Evolutionary conservation across 1,139 yeast species (phyloP).

Genomic region (Hansenula sp.): DNA sequence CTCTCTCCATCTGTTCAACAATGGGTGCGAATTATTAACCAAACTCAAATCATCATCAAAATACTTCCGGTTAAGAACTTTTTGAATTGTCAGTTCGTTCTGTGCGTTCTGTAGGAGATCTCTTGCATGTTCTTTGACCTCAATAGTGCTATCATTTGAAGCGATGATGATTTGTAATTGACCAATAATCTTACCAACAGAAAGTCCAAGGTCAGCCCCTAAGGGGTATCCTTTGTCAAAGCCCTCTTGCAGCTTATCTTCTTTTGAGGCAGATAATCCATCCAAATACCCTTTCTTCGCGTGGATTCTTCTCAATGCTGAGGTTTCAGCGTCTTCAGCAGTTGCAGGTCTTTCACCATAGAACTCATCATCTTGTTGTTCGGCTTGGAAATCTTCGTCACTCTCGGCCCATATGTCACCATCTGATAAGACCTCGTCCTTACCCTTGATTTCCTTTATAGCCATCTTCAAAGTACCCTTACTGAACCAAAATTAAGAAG

Average conservation of each 20-base stretch:
- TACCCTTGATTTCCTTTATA: neutral
- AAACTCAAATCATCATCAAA: conserved; percentile 49
- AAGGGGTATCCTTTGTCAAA: conserved; percentile 75
- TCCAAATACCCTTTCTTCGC: conserved; percentile 81
- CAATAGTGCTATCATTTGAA: conserved; percentile 17
- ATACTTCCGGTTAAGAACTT: conserved; percentile 44
- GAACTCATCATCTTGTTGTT: conserved; percentile 19
- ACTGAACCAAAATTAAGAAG: too few species aligned
- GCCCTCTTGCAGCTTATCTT: conserved; percentile 67
- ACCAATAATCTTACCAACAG: conserved; percentile 69
- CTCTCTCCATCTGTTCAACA: conserved; percentile 35
- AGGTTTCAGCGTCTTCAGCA: conserved; percentile 23
- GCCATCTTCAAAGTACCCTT: conserved; percentile 1
- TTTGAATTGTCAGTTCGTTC: conserved; percentile 46
- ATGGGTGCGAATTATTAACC: conserved; percentile 31
- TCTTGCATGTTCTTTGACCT: conserved; percentile 19
- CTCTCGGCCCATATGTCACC: conserved; percentile 45
- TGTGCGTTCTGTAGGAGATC: conserved; percentile 34
- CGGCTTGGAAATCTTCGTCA: conserved; percentile 20
- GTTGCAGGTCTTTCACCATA: conserved; percentile 15
- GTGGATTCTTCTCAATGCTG: conserved; percentile 56
- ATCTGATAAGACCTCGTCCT: conserved; percentile 6
- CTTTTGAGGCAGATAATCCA: conserved; percentile 72
- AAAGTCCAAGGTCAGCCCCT: conserved; percentile 68
- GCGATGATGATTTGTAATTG: conserved; percentile 24